Conservation (phyloP, 1,284 basidiomycete species). For the Ceraceosorus bombacis region DNA sequence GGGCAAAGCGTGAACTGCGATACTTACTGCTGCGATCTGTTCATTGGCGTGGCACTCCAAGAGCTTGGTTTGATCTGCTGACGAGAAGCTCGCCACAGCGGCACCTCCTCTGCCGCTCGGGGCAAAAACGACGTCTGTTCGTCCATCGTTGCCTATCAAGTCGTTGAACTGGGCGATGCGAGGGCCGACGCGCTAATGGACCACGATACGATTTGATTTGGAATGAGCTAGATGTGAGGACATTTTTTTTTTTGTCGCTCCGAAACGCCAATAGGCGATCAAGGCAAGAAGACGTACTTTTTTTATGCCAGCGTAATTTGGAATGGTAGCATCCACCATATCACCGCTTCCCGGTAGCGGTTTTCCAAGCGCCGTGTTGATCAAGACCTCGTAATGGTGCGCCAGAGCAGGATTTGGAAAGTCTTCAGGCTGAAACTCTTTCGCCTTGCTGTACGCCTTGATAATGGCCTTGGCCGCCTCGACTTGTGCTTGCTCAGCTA, state of each 20-base stretch:
- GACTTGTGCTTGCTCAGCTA: slow-evolving; percentile 50
- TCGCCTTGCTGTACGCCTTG: slow-evolving; percentile 68
- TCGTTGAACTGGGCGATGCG: slow-evolving; percentile 70
- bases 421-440: slow-evolving; percentile 73
- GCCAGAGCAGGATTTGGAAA: slow-evolving; percentile 82
- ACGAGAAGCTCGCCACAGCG: too few relatives aligned
- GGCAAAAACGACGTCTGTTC: slow-evolving; percentile 1
- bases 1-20: too few relatives aligned
- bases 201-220: too few relatives aligned
- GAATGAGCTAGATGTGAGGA: slow-evolving; percentile 2
- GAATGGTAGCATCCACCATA: slow-evolving; percentile 71
- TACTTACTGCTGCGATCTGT: neutral
- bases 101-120: too few relatives aligned
- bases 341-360: slow-evolving; percentile 51
- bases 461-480: slow-evolving; percentile 68
- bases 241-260: slow-evolving; percentile 3
- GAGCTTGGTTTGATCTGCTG: neutral
- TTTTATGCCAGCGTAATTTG: slow-evolving; percentile 70
- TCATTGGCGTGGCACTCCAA: neutral
- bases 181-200: slow-evolving; percentile 61
- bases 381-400: slow-evolving; percentile 79
- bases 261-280: neutral
- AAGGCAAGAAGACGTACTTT: slow-evolving; percentile 56
- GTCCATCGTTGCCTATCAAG: slow-evolving; percentile 58
- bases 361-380: slow-evolving; percentile 84